Base-by-base conservation (phyloP, 2,329 filamentous ascomycete species). In the Ascocoryne sarcoides region DNA sequence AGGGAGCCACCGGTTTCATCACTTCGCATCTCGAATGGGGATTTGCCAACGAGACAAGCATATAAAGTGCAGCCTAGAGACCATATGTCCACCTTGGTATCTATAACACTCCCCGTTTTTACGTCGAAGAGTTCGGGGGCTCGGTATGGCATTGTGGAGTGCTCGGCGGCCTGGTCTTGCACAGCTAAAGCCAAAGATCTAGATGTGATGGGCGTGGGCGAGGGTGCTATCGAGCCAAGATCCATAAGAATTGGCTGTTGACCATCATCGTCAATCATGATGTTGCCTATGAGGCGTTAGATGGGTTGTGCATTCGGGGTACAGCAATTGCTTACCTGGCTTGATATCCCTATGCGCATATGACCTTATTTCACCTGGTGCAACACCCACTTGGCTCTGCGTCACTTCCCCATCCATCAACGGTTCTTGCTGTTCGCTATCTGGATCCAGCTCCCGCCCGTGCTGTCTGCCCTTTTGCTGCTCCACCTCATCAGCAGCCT, bases 61-160 rank as follows among this genome's bases (percentile, higher is more conserved):
- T 94, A 98, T 32, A 98, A 71, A n/a, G 92, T 96, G 69, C 92
- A 96, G 37, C 92, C 92, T 16, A 98, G 68, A 12, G 86, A 94
- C 92, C 92, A 98, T 50, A 98, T 94, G 62, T 98, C 92, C 30
- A 95, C 87, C 61, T 95, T 95, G 10, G 89, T 94, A 64, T 96
- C 92, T 57, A 98, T 83, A 37, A 87, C 77, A 36, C 82, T 81
- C 47, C 86, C 90, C 3, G 88, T 95, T 65, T 94, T 94, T 42
- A 96, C 92, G 62, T 98, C 92, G 63, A 98, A 98, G 45, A 98
- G 79, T 65, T 98, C 92, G 0, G 92, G 92, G 1, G 92, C 92
- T 44, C 92, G 87, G 66, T 98, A 98, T 0, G 92, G 89, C 90
- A 98, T 96, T 30, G 92, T 98, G 50, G 82, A 90, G 69, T 96